Percentiles rank a stretch among this genome's conserved stretches.
Conservation (phyloP, 2,329 filamentous ascomycete species). For the Aspergillus novofumigatus region DNA sequence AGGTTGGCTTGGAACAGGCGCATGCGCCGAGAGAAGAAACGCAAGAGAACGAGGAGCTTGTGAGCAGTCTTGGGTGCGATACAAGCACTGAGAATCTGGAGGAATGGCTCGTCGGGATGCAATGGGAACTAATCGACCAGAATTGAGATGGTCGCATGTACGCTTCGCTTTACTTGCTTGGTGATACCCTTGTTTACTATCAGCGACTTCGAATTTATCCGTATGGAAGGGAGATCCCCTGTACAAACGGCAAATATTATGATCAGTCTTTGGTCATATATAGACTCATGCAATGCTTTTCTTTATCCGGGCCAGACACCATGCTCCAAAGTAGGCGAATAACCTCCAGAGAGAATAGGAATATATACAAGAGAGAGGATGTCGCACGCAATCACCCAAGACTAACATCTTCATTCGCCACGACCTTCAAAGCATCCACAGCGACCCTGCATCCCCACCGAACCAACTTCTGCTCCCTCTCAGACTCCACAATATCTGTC, state of each 20-base stretch:
- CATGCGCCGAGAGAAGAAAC: neutral
- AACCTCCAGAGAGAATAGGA: neutral
- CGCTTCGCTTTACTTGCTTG: neutral
- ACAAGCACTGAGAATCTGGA: neutral
- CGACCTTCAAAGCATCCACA: slow-evolving; percentile 37
- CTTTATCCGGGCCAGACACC: neutral
- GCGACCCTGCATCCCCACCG: slow-evolving; percentile 43
- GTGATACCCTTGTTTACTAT: neutral
- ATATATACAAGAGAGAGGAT: neutral
- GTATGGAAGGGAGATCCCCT: too few relatives aligned
- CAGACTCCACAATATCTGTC: slow-evolving; percentile 52
- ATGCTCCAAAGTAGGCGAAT: neutral
- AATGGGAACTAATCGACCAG: slow-evolving; percentile 35
- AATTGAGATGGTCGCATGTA: neutral
- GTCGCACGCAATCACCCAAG: neutral
- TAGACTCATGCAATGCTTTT: neutral
- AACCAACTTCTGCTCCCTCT: slow-evolving; percentile 50
- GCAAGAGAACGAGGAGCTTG: neutral
- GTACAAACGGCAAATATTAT: neutral
- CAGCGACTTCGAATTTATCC: neutral
- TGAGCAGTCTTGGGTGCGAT: neutral
- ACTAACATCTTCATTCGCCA: slow-evolving; percentile 18
- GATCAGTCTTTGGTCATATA: neutral
- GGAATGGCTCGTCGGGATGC: slow-evolving; percentile 35
- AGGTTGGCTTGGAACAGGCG: slow-evolving; percentile 25